Evolutionary conservation across 345 rosid species (phyloP).

Genomic region (Corymbia maculata): DNA sequence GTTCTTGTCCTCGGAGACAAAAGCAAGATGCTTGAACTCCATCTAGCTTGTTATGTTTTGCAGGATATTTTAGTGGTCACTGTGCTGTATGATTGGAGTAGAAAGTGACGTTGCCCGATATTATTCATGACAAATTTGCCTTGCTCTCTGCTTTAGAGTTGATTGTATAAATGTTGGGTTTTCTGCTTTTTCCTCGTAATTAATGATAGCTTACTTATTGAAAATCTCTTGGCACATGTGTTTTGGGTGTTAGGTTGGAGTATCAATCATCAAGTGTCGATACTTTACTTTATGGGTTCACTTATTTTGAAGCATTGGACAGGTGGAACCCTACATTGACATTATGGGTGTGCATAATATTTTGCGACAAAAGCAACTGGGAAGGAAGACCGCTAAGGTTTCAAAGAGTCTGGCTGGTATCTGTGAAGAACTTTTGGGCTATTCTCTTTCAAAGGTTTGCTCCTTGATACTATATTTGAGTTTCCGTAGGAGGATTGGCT

Average conservation of each 20-base stretch:
- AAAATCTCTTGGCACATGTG: background rate
- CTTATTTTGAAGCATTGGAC: slow-evolving; percentile 7
- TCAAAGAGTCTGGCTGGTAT: slow-evolving; percentile 67
- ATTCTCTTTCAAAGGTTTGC: slow-evolving; percentile 73
- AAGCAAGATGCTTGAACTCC: background rate
- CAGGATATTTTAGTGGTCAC: background rate
- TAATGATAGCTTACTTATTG: background rate
- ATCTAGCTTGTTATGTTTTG: background rate
- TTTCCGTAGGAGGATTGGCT: background rate
- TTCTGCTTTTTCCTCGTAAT: background rate
- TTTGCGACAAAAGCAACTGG: slow-evolving; percentile 50
- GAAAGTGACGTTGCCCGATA: background rate
- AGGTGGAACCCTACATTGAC: slow-evolving; percentile 90
- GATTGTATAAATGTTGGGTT: background rate
- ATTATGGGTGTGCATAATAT: slow-evolving; percentile 40
- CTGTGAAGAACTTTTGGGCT: slow-evolving; percentile 56
- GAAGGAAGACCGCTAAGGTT: slow-evolving; percentile 49
- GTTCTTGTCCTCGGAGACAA: background rate
- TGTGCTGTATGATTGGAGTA: background rate
- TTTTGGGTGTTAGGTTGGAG: background rate
- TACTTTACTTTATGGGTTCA: background rate
- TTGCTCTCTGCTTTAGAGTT: background rate
- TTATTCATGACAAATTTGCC: background rate
- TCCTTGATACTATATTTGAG: background rate
- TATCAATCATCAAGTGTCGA: background rate